Evolutionary conservation across 164 flowering plant species (phyloP).

Genomic region (Stephania cephalantha): DNA sequence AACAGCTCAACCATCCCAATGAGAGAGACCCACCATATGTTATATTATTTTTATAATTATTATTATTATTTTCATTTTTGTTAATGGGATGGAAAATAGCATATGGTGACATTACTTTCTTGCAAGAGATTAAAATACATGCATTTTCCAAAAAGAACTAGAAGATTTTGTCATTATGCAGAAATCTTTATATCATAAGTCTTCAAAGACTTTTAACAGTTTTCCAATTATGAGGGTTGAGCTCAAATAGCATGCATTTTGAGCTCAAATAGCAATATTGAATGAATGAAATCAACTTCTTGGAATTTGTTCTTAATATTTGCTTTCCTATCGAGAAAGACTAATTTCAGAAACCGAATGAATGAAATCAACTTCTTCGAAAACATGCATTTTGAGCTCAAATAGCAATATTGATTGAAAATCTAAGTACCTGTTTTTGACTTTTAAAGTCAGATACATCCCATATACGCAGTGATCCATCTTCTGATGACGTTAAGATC

Average conservation of each 20-base stretch:
- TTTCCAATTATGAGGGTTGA: neutral
- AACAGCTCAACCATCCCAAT: too few relatives aligned
- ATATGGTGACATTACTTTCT: too few relatives aligned
- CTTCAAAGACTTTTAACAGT: neutral
- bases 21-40: too few relatives aligned
- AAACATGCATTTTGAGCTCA: neutral
- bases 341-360: neutral
- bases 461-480: slow-evolving; percentile 95
- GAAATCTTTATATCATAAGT: neutral
- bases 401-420: neutral
- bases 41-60: too few relatives aligned
- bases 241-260: too few relatives aligned
- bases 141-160: neutral
- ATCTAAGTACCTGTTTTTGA: slow-evolving; percentile 74
- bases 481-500: slow-evolving; percentile 90
- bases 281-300: neutral
- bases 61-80: too few relatives aligned
- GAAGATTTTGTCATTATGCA: neutral
- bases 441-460: slow-evolving; percentile 95
- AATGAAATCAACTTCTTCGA: neutral
- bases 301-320: neutral
- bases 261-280: too few relatives aligned
- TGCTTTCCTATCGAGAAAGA: neutral
- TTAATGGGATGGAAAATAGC: too few relatives aligned
- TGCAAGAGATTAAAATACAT: neutral